phyloP scores from a whole-genome alignment of 306 rosid species.

The Trichosanthes cucumerina region DNA sequence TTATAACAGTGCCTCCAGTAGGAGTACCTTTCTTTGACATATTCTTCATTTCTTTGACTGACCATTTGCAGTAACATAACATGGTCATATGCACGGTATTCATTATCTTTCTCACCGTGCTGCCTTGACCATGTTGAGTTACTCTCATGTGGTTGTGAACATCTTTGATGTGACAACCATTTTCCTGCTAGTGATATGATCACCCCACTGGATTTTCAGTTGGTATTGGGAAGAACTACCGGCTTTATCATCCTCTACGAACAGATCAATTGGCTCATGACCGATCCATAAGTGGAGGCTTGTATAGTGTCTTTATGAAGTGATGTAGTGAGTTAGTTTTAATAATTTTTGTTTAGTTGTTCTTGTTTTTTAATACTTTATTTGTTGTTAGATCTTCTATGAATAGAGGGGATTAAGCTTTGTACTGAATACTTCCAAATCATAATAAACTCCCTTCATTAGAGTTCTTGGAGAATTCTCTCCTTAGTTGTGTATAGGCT shows the following conservation, averaged over 20 bases:
- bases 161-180: neutral
- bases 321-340: neutral
- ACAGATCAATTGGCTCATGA: neutral
- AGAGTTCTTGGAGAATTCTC: neutral
- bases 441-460: neutral
- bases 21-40: neutral
- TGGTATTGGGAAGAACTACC: neutral
- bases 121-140: neutral
- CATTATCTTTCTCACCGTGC: neutral
- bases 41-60: neutral
- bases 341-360: neutral
- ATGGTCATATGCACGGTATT: neutral
- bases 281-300: neutral
- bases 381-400: neutral
- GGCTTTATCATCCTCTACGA: neutral
- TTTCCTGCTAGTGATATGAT: neutral
- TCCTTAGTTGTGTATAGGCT: neutral
- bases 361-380: neutral
- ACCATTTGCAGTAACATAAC: neutral
- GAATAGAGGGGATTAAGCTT: neutral
- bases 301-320: neutral
- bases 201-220: neutral
- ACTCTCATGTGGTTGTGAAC: neutral
- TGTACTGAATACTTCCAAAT: neutral
- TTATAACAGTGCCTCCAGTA: neutral